Evolutionary conservation across 106 monocot genomes (phyloP).

Genomic region (Cymbidium sinense): DNA sequence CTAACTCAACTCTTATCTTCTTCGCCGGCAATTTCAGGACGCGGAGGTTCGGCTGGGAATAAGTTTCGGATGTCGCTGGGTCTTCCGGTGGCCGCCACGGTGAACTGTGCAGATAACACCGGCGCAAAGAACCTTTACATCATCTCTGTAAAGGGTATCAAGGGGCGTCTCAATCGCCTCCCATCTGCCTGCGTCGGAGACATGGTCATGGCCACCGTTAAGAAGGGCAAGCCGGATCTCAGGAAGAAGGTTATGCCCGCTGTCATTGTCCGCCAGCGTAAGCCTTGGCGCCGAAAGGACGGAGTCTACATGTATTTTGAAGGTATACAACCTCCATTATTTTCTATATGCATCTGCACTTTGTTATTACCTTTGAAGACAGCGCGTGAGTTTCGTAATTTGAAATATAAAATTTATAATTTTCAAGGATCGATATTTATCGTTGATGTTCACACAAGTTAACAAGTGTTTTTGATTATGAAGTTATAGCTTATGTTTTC

Average conservation of each 20-base stretch:
- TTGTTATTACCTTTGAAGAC: background rate
- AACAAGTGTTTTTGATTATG: too few species aligned
- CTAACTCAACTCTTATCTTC: background rate
- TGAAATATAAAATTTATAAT: background rate
- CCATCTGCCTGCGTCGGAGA: constrained; percentile 28
- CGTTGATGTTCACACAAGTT: too few species aligned
- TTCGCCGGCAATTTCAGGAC: constrained; percentile 6
- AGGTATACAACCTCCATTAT: constrained; percentile 9
- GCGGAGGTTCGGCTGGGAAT: constrained; percentile 25
- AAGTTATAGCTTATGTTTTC: too few species aligned
- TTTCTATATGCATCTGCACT: background rate
- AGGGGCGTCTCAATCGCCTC: constrained; percentile 22
- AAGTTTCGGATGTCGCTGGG: constrained; percentile 30
- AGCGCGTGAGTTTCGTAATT: background rate
- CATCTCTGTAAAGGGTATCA: constrained; percentile 28
- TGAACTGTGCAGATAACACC: constrained; percentile 29
- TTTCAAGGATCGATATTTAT: background rate
- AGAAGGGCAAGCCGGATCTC: constrained; percentile 30
- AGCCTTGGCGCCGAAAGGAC: constrained; percentile 29
- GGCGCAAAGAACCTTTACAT: constrained; percentile 31
- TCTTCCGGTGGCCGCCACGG: constrained; percentile 28
- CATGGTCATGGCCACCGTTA: constrained; percentile 29
- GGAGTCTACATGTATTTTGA: constrained; percentile 31
- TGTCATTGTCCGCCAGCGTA: constrained; percentile 22
- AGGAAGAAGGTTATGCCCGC: constrained; percentile 32